Evolutionary conservation across 495 filamentous ascomycete species (phyloP), one percentile per base, ranked within the genome.

Genomic region (Aspergillus baeticus): DNA sequence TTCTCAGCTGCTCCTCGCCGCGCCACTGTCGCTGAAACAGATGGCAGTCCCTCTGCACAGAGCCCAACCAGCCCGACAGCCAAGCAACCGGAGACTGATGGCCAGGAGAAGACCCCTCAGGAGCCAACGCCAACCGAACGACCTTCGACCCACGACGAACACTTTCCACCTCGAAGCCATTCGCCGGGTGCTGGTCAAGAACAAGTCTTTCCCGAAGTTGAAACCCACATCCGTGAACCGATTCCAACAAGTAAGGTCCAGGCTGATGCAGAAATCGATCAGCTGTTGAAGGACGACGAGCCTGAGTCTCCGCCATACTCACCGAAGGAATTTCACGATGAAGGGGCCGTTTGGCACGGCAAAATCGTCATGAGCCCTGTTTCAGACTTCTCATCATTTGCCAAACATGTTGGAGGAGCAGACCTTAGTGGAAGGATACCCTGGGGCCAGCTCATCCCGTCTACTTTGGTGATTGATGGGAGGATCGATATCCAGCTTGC

Each of bases 181-280:
- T 74, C 74, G 0, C 71, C 74, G n/a, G 64, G 66, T 7, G 71
- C 68, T 44, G 63, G 67, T 36, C 69, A 73, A 36, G 76, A 78
- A 15, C 65, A 71, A 36, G 67, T 77, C 31, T 78, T 78, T 58
- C 76, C 76, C 1, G 76, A 78, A 58, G 65, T 77, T 33, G 60
- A 72, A 13, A 60, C 72, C 14, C 70, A 73, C 45, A 69, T 78
- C 22, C 70, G 69, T 15, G 70, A 78, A 48, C 71, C 76, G 14
- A 65, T 78, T 8, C 76, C 71, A 6, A 60, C 55, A 29, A 58
- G 69, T 47, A 72, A 59, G 72, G 78, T 54, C 69, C 89, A 59
- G 81, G 82, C 81, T 14, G 94, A 98, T 69, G 83, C 90, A 14
- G 94, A 98, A 56, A 91, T 98, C 38, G 94, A 98, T 69, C 82